These are phyloP conservation scores for Exophiala sp. DNA, from an alignment of 2,329 filamentous ascomycete species.

Conservation along the genomic window DNA sequence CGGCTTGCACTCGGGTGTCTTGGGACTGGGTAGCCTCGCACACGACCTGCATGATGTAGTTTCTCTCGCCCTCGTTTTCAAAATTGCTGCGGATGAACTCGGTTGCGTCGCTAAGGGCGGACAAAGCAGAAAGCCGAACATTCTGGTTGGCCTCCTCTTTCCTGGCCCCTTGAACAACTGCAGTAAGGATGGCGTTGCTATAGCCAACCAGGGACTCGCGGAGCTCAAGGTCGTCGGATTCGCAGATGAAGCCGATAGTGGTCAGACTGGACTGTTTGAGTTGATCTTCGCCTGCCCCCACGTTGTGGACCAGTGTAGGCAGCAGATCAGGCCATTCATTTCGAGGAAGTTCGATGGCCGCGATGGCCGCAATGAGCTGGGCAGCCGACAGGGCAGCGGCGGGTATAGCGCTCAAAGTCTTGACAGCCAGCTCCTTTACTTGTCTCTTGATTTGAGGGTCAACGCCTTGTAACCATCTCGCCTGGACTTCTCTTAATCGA, in stretches of 20 bases:
- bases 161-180: conserved; percentile 92
- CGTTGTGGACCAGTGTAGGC: conserved; percentile 81
- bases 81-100: conserved; percentile 99
- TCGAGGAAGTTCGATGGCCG: conserved; percentile 86
- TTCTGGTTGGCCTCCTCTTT: conserved; percentile 92
- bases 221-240: conserved; percentile 83
- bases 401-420: conserved; percentile 75
- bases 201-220: conserved; percentile 73
- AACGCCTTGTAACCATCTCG: conserved; percentile 83
- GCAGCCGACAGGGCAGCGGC: conserved; percentile 84
- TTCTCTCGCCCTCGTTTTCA: conserved; percentile 96
- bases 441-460: conserved; percentile 74
- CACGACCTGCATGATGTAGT: conserved; percentile 99
- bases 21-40: conserved; percentile 96
- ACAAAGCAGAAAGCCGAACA: conserved; percentile 86
- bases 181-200: conserved; percentile 96
- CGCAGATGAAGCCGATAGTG: conserved; percentile 97
- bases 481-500: conserved; percentile 82
- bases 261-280: conserved; percentile 92
- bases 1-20: conserved; percentile 87
- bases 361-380: conserved; percentile 92
- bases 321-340: conserved; percentile 93
- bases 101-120: conserved; percentile 88
- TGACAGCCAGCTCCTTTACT: conserved; percentile 84
- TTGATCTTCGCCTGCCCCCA: conserved; percentile 76